A percentile compares a stretch with the other conserved stretches of the same genome.
Conservation (phyloP, 148 eudicot genomes). For the Bassia scoparia region DNA sequence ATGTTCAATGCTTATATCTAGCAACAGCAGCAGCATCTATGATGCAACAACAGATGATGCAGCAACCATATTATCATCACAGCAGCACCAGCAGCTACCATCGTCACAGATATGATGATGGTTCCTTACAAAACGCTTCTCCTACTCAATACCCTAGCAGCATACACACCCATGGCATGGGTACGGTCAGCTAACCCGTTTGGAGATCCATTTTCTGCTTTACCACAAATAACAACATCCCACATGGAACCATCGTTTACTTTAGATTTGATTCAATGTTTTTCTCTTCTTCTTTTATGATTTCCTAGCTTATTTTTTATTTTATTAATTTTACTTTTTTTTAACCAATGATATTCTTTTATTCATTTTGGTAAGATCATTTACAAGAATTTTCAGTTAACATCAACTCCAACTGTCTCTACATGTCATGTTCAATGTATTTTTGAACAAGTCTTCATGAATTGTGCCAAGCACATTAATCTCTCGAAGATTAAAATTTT, state of each 20-base stretch:
- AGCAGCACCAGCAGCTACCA: constrained; percentile 31
- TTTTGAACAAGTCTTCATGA: too few species aligned
- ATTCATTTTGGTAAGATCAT: constrained; percentile 29
- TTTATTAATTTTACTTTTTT: too few species aligned
- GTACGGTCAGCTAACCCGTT: constrained; percentile 51
- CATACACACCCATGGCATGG: constrained; percentile 30
- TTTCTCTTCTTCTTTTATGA: not conserved
- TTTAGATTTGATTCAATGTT: constrained; percentile 32
- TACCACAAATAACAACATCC: constrained; percentile 40
- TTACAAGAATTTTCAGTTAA: not conserved
- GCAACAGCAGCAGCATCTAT: constrained; percentile 50
- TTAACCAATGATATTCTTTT: too few species aligned
- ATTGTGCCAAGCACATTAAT: too few species aligned
- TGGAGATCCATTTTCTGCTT: constrained; percentile 60
- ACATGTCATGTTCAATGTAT: too few species aligned
- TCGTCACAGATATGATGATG: constrained; percentile 38
- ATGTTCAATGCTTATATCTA: constrained; percentile 73
- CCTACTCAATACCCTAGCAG: constrained; percentile 42
- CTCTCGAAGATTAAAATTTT: too few species aligned
- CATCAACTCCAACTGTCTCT: too few species aligned
- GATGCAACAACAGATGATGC: constrained; percentile 34
- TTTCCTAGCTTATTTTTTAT: not conserved
- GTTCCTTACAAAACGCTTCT: constrained; percentile 39
- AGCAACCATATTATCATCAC: constrained; percentile 30
- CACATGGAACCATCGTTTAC: constrained; percentile 52